Percentiles rank a stretch among this genome's conserved stretches.
phyloP scores from a whole-genome alignment of 495 filamentous ascomycete species.

The Wilcoxina mikolae region DNA sequence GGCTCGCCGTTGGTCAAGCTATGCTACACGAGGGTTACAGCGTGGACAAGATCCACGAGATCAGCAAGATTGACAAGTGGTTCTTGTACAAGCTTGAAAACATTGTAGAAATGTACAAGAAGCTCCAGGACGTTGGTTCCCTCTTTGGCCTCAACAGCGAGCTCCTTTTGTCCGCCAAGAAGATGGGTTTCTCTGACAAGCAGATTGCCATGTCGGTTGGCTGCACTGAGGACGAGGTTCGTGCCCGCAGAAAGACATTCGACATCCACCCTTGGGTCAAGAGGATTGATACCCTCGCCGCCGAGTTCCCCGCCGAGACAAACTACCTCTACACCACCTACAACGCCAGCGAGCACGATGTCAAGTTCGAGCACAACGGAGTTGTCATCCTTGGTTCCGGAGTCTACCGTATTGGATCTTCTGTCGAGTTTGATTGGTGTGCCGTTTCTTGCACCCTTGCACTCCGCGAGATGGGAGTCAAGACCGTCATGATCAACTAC shows the following conservation, averaged over 20 bases:
- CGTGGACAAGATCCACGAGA: constrained; percentile 74
- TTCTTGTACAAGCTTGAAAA: constrained; percentile 97
- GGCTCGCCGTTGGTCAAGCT: constrained; percentile 93
- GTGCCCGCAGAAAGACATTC: constrained; percentile 68
- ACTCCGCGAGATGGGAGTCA: constrained; percentile 77
- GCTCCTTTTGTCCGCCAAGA: constrained; percentile 77
- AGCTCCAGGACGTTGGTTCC: constrained; percentile 77
- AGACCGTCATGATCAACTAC: constrained; percentile 97
- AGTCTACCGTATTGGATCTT: constrained; percentile 93
- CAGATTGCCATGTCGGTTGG: constrained; percentile 83
- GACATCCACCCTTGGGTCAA: constrained; percentile 84
- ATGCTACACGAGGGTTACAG: constrained; percentile 95
- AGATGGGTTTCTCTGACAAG: constrained; percentile 91
- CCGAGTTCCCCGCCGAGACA: constrained; percentile 93
- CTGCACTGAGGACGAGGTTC: constrained; percentile 76
- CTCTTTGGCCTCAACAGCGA: constrained; percentile 77
- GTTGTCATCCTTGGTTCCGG: constrained; percentile 80
- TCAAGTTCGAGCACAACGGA: constrained; percentile 87
- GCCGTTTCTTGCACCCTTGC: constrained; percentile 86
- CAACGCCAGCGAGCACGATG: constrained; percentile 89
- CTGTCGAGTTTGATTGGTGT: constrained; percentile 98
- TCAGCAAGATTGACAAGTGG: constrained; percentile 94
- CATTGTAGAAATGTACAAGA: constrained; percentile 74
- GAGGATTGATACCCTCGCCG: constrained; percentile 94
- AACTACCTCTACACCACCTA: constrained; percentile 98